These are phyloP conservation scores for Senna tora DNA, from an alignment of 306 rosid genomes.

Conservation along the genomic window DNA sequence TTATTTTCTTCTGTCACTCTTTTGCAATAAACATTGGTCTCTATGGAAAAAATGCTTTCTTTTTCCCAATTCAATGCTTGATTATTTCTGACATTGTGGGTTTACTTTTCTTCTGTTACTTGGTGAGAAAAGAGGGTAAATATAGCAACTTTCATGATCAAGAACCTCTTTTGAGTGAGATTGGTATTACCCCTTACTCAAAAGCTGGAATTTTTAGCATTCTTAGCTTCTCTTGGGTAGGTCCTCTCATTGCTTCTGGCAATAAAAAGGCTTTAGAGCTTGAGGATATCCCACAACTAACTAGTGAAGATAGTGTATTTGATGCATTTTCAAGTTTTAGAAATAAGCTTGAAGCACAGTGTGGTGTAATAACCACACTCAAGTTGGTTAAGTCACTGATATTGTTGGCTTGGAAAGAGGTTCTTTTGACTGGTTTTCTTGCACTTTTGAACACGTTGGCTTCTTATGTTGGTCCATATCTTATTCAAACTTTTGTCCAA, in stretches of 20 bases:
- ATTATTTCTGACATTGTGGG: no score
- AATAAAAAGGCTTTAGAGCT: slow-evolving; percentile 26
- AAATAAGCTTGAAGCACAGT: slow-evolving; percentile 18
- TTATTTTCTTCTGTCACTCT: neutral
- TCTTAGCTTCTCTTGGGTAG: slow-evolving; percentile 33
- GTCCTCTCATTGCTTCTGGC: slow-evolving; percentile 20
- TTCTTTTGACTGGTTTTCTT: neutral
- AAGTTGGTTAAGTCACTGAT: slow-evolving; percentile 17
- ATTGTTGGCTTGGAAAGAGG: slow-evolving; percentile 1
- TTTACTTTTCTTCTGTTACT: no score
- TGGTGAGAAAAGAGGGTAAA: no score
- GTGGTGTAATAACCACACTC: slow-evolving; percentile 15
- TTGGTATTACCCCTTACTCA: slow-evolving; percentile 16
- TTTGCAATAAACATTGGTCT: no score
- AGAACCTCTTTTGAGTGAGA: no score
- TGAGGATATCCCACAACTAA: slow-evolving; percentile 34
- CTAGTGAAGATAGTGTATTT: neutral
- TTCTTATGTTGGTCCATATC: slow-evolving; percentile 34
- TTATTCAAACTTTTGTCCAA: slow-evolving; percentile 29
- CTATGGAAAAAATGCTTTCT: no score
- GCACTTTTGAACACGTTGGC: neutral
- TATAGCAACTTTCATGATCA: no score
- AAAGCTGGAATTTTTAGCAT: slow-evolving; percentile 34
- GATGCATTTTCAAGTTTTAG: neutral
- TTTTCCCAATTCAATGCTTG: no score